Evolutionary conservation across 164 flowering plant genomes (phyloP), one percentile per base, ranked within the genome.

Genomic region (Sedum album): DNA sequence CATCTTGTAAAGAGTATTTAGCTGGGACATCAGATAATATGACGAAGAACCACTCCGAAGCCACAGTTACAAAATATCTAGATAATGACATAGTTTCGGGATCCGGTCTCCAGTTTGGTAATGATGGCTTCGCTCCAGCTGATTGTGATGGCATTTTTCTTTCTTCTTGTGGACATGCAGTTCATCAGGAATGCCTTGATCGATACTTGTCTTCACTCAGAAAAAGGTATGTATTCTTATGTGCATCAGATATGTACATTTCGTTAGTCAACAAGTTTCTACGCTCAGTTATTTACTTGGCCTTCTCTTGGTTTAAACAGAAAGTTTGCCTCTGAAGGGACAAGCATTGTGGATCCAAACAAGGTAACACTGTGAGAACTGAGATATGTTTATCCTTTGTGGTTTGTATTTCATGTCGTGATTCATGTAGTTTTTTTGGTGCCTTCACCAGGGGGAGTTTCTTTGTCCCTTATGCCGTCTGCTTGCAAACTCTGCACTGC

Each of bases 131-230:
- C 79, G 82, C 92, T 35, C 96, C 99, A 2, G 41, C 68, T n/a
- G 88, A 85, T 72, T 82, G 88, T 81, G 94, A 90, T 81, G 99
- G 99, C 38, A 76, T 95, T 65, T 78, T 81, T 81, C 69, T 89
- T 68, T 92, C 99, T 69, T 92, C 99, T 10, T 95, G 99, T 88
- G 97, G 97, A 44, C 99, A 95, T 90, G 96, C 91, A 53, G 89
- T 92, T 71, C 99, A 95, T 81, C 94, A 85, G 74, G 90, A 78
- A 36, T 95, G 99, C 79, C 89, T 89, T 73, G 89, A 86, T 65
- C 89, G 90, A 26, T 95, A 95, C 76, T 71, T 92, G 49, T 77
- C 77, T 38, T 95, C 97, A 13, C 73, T 92, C 69, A 88, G 75
- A 76, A 96, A 90, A 72, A 88, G 99, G 99, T 82, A 76, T 35